phyloP scores from a whole-genome alignment of 208 protist species.

The Phytomonas sp. region DNA sequence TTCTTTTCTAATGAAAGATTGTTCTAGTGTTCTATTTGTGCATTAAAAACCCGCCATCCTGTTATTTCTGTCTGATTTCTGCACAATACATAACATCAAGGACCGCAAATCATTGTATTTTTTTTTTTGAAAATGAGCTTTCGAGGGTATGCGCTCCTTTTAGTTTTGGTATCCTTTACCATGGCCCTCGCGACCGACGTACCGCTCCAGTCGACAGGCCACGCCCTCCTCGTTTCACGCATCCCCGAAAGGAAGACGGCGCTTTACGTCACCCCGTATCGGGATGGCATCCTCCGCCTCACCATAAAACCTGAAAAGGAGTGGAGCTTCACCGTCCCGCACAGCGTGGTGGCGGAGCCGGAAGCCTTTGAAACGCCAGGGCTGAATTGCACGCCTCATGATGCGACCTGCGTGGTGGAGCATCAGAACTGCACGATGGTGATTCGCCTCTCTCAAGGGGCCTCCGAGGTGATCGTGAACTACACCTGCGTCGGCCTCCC shows the following conservation, averaged over 20 bases:
- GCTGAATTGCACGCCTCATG: not conserved
- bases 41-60: not conserved
- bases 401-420: conserved; percentile 12
- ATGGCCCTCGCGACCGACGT: conserved; percentile 14
- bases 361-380: conserved; percentile 4
- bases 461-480: conserved; percentile 2
- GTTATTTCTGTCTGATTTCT: not conserved
- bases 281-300: conserved; percentile 29
- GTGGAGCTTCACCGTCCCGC: conserved; percentile 24
- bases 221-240: not conserved
- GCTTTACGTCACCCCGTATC: conserved; percentile 20
- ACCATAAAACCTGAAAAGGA: conserved; percentile 20
- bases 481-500: conserved; percentile 14
- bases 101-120: not conserved
- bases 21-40: not conserved
- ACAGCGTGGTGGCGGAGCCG: not conserved
- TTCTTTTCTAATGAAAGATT: not conserved
- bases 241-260: conserved; percentile 2
- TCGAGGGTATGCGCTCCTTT: not conserved
- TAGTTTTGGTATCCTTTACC: conserved; percentile 6
- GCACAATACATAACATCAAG: not conserved
- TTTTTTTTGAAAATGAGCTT: not conserved
- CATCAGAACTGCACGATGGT: conserved; percentile 25
- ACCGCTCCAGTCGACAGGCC: not conserved
- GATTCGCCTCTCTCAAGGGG: not conserved